phyloP scores from a whole-genome alignment of 495 filamentous ascomycete species.

The Stereocaulon alpinum region DNA sequence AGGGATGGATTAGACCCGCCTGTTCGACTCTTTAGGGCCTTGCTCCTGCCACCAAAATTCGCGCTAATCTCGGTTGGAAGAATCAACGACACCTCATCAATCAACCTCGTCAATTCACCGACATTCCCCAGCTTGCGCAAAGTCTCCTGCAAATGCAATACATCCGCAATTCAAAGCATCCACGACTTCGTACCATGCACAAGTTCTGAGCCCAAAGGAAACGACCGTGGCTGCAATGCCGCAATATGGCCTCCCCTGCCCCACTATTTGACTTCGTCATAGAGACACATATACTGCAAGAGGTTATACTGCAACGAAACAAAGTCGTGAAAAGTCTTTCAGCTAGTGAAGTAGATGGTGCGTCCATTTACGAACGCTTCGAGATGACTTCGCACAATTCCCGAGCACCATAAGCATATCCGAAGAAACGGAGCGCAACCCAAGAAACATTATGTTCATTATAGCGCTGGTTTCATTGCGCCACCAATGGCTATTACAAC shows the following conservation, averaged over 20 bases:
- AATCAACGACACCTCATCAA: conserved; percentile 17
- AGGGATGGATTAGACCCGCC: conserved; percentile 1
- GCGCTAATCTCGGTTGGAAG: conserved; percentile 18
- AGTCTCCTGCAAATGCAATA: neutral
- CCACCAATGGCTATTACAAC: too few species aligned
- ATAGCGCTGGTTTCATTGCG: neutral
- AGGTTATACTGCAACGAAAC: neutral
- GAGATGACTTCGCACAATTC: neutral
- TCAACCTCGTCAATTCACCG: neutral
- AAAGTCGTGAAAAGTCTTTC: neutral
- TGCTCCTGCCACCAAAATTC: conserved; percentile 17
- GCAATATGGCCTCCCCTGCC: conserved; percentile 1
- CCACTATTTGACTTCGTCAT: neutral
- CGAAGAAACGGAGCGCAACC: neutral
- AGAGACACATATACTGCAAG: neutral
- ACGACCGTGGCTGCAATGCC: neutral
- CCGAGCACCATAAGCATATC: neutral
- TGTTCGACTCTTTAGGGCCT: neutral
- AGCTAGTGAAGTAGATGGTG: neutral
- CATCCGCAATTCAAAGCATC: too few species aligned
- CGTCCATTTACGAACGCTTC: neutral
- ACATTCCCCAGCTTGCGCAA: neutral
- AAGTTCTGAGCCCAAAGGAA: neutral
- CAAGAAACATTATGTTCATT: neutral
- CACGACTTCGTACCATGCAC: neutral